These are phyloP conservation scores for Scedosporium boydii DNA, from an alignment of 2,329 filamentous ascomycete species.

Conservation along the genomic window DNA sequence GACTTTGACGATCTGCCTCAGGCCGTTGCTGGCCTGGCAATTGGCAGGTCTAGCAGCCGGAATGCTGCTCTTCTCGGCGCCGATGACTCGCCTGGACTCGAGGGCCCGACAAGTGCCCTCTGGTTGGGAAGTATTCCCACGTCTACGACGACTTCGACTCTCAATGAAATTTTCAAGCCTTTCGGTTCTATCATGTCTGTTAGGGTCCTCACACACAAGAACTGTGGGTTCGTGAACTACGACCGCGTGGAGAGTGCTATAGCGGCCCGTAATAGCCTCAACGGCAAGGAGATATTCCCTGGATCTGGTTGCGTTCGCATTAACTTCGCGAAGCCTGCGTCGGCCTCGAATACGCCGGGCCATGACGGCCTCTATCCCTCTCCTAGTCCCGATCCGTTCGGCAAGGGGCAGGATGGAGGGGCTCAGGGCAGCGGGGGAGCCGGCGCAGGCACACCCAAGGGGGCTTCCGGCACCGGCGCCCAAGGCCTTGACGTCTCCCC, in stretches of 20 bases:
- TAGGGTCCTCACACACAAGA: slow-evolving; percentile 93
- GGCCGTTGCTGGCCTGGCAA: slow-evolving; percentile 71
- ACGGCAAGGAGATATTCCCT: slow-evolving; percentile 97
- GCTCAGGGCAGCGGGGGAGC: slow-evolving; percentile 19
- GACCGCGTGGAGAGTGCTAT: slow-evolving; percentile 85
- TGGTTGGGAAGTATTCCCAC: slow-evolving; percentile 98
- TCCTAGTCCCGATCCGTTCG: slow-evolving; percentile 80
- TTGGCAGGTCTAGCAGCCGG: slow-evolving; percentile 56
- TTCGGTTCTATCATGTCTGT: slow-evolving; percentile 88
- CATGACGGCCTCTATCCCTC: slow-evolving; percentile 82
- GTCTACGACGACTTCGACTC: slow-evolving; percentile 88
- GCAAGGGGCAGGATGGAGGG: slow-evolving; percentile 42
- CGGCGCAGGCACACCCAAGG: slow-evolving; percentile 30
- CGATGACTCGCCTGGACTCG: slow-evolving; percentile 65
- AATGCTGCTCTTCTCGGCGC: slow-evolving; percentile 58
- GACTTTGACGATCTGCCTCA: slow-evolving; percentile 74
- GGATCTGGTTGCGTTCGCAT: slow-evolving; percentile 91
- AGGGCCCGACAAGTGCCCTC: slow-evolving; percentile 83
- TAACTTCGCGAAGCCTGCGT: slow-evolving; percentile 94
- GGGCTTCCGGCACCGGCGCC: slow-evolving; percentile 14
- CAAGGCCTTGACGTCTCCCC: slow-evolving; percentile 36
- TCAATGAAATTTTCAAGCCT: slow-evolving; percentile 91
- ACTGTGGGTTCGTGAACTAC: slow-evolving; percentile 98
- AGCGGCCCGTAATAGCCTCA: slow-evolving; percentile 76
- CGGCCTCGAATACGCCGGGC: slow-evolving; percentile 79